A percentile compares a stretch with the other conserved stretches of the same genome.
These are phyloP conservation scores for Sideroxylon spinosum DNA, from an alignment of 179 eudicot species.

Conservation along the genomic window DNA sequence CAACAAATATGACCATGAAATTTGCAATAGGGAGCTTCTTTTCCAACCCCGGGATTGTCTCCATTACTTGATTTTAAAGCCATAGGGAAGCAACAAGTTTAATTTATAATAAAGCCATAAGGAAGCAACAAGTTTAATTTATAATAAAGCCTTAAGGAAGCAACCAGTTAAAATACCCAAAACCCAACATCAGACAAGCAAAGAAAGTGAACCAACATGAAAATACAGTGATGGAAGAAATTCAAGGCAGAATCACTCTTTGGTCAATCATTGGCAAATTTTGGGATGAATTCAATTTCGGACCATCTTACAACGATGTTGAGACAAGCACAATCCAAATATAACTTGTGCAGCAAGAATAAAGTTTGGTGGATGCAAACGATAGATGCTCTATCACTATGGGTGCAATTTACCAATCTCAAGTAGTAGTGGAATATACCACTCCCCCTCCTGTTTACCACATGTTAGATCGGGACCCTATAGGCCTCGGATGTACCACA, in stretches of 20 bases:
- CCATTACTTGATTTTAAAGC: neutral
- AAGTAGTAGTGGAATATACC: too few species aligned
- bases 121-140: neutral
- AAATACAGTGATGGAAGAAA: neutral
- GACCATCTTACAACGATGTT: neutral
- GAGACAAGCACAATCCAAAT: neutral
- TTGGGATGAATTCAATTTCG: neutral
- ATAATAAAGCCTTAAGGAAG: neutral
- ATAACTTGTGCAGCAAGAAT: neutral
- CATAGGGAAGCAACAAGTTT: constrained; percentile 4
- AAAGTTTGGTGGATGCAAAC: too few species aligned
- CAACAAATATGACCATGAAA: neutral
- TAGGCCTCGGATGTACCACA: too few species aligned
- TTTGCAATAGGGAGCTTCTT: neutral
- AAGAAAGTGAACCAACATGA: neutral
- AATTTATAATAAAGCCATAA: neutral
- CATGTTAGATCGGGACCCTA: too few species aligned
- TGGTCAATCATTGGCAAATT: neutral
- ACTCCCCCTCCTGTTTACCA: too few species aligned
- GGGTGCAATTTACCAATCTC: too few species aligned
- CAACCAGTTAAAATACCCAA: constrained; percentile 1
- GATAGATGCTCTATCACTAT: too few species aligned
- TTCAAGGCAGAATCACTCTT: neutral
- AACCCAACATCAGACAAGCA: neutral
- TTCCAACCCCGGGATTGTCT: neutral